These are phyloP conservation scores for Cymbopogon flexuosus DNA, from an alignment of 202 grass and related monocot genomes.

Conservation along the genomic window DNA sequence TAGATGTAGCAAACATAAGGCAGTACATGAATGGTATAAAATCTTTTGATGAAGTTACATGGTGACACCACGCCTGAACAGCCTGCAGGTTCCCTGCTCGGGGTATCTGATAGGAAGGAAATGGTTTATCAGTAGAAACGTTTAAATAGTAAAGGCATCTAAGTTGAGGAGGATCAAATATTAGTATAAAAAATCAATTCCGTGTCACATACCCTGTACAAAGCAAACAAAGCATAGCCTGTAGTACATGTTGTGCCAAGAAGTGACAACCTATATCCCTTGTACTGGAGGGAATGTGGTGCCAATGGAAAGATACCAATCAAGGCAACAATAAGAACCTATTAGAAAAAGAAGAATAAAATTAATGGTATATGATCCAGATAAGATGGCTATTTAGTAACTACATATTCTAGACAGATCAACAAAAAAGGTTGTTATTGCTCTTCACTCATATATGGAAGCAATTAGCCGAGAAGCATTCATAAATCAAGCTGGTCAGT, in stretches of 20 bases:
- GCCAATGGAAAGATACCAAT: constrained; percentile 80
- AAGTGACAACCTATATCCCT: constrained; percentile 79
- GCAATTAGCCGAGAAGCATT: neutral
- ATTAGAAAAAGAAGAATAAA: constrained; percentile 13
- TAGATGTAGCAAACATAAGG: constrained; percentile 78
- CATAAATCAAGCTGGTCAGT: neutral
- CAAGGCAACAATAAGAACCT: constrained; percentile 84
- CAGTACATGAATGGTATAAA: constrained; percentile 91
- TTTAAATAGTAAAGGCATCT: constrained; percentile 19
- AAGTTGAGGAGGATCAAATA: constrained; percentile 15
- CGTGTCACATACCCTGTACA: constrained; percentile 61
- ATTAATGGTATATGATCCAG: constrained; percentile 5
- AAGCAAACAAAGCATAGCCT: constrained; percentile 64
- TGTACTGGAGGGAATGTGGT: constrained; percentile 59
- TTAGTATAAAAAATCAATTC: constrained; percentile 19
- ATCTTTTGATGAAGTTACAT: constrained; percentile 72
- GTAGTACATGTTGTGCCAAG: constrained; percentile 74
- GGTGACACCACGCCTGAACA: constrained; percentile 66
- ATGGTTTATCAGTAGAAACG: constrained; percentile 24
- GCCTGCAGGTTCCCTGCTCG: constrained; percentile 60
- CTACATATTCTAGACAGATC: neutral
- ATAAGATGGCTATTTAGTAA: neutral
- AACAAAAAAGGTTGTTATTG: neutral
- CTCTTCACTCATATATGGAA: neutral
- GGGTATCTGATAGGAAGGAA: constrained; percentile 57